Evolutionary conservation across 441 rosid genomes (phyloP), one percentile per base, ranked within the genome.

Genomic region (Raphanus hybrid): DNA sequence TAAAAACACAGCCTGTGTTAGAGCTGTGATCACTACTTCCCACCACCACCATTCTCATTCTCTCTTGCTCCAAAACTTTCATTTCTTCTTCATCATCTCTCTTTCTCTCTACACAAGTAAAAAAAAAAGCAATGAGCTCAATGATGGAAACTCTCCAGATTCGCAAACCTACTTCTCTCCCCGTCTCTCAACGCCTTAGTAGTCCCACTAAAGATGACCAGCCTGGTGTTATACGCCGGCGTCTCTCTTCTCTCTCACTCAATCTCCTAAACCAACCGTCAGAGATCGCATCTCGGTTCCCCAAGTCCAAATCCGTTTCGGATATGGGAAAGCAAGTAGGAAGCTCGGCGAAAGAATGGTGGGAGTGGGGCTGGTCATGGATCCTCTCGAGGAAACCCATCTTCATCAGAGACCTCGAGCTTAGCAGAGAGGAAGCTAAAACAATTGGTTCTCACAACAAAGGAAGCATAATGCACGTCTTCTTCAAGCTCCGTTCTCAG

Each of bases 311-410:
- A 68, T 92, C 96, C 0, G 81, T 90, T 5, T 83, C 91, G 4
- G 85, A 89, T 62, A 82, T 87, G 86, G 96, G 90, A 35, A 87
- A 82, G 2, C 71, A 79, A 35, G 86, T 89, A 0, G 87, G 89
- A 0, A 86, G 71, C 68, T 92, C 94, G 10, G 66, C 90, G 12
- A 82, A 86, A 71, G 85, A 87, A 69, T 94, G 97, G 94, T 94
- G 97, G 97, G 87, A 88, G 57, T 85, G 88, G 92, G 84, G 92
- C n/a, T 90, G 97, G 87, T 82, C 89, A 3, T 92, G 97, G 94
- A 79, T 94, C 74, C 78, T 88, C 1, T 91, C 93, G 3, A 83
- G 86, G 66, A 94, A 90, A 69, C 94, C 93, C 0, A 26, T 74
- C 1, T 89, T 94, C 58, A 94, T 92, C 1, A 68, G 82, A 74